Evolutionary conservation across 495 filamentous ascomycete species (phyloP).

Genomic region (Penicillium fimorum): DNA sequence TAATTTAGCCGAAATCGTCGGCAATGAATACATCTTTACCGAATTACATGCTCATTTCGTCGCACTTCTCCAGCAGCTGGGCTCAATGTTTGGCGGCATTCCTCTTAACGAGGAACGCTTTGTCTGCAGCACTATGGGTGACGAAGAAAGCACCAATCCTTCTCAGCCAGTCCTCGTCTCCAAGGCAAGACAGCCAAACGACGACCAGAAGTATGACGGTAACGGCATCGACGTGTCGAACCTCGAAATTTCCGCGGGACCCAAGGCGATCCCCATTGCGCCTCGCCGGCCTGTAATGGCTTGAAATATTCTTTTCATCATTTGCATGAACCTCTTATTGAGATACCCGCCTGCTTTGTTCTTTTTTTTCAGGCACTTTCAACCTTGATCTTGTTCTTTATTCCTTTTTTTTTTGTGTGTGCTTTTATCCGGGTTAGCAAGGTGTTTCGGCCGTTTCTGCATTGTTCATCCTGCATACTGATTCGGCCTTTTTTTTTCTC

Average conservation of each 20-base stretch:
- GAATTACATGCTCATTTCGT: slow-evolving; percentile 82
- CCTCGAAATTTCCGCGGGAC: slow-evolving; percentile 39
- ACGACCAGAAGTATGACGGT: slow-evolving; percentile 28
- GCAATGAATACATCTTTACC: slow-evolving; percentile 83
- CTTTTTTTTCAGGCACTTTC: slow-evolving; percentile 16
- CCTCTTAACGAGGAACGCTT: slow-evolving; percentile 46
- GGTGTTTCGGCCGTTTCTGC: neutral
- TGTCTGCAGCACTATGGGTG: slow-evolving; percentile 42
- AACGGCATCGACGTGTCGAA: slow-evolving; percentile 39
- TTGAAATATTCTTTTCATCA: slow-evolving; percentile 21
- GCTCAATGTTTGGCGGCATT: slow-evolving; percentile 47
- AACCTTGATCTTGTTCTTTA: slow-evolving; percentile 12
- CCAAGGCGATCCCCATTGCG: slow-evolving; percentile 46
- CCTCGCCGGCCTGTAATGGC: slow-evolving; percentile 42
- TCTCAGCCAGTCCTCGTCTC: slow-evolving; percentile 28
- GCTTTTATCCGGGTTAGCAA: slow-evolving; percentile 7
- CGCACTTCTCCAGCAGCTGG: slow-evolving; percentile 65
- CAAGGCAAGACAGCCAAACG: slow-evolving; percentile 19
- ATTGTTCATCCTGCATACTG: slow-evolving; percentile 8
- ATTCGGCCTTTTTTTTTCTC: slow-evolving; percentile 17
- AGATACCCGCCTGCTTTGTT: slow-evolving; percentile 26
- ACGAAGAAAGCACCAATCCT: slow-evolving; percentile 25
- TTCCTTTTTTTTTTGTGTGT: slow-evolving; percentile 16
- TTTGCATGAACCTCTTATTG: slow-evolving; percentile 17
- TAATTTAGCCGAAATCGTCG: slow-evolving; percentile 81